Evolutionary conservation across 495 filamentous ascomycete genomes (phyloP).

Genomic region (Baudoinia panamericana): DNA sequence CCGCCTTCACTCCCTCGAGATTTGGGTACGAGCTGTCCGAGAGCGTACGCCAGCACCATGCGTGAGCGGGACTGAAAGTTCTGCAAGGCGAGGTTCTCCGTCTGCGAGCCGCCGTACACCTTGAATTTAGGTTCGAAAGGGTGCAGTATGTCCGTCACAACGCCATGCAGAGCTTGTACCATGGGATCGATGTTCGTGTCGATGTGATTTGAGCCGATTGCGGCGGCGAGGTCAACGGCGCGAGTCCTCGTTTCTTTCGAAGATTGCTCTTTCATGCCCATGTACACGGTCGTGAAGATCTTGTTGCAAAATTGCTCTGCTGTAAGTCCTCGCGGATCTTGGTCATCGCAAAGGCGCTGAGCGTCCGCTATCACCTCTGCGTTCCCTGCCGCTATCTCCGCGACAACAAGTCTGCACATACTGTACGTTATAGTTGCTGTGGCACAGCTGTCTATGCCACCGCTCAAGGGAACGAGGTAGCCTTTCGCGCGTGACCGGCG

Average conservation of each 20-base stretch:
- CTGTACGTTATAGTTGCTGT: conserved; percentile 58
- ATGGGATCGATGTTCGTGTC: conserved; percentile 66
- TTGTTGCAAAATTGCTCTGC: conserved; percentile 33
- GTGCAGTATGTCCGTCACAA: conserved; percentile 41
- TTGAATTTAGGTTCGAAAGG: conserved; percentile 57
- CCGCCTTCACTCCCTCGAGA: conserved; percentile 41
- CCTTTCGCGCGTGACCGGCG: conserved; percentile 39
- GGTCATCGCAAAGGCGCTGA: conserved; percentile 45
- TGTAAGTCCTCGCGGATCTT: conserved; percentile 32
- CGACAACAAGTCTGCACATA: conserved; percentile 63
- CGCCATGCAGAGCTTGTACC: conserved; percentile 38
- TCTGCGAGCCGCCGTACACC: conserved; percentile 46
- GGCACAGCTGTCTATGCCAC: conserved; percentile 61
- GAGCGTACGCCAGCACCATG: conserved; percentile 72
- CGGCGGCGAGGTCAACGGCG: conserved; percentile 51
- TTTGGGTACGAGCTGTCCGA: conserved; percentile 53
- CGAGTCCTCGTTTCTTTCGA: conserved; percentile 57
- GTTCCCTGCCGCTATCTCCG: conserved; percentile 49
- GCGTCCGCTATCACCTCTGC: conserved; percentile 60
- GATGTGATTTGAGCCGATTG: conserved; percentile 62
- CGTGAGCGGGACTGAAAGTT: conserved; percentile 69
- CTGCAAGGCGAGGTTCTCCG: conserved; percentile 60
- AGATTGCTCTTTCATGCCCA: conserved; percentile 66
- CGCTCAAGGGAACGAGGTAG: conserved; percentile 40
- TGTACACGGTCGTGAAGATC: conserved; percentile 64